Evolutionary conservation across 768 basidiomycete genomes (phyloP).

Genomic region (Flagelloscypha sp.): DNA sequence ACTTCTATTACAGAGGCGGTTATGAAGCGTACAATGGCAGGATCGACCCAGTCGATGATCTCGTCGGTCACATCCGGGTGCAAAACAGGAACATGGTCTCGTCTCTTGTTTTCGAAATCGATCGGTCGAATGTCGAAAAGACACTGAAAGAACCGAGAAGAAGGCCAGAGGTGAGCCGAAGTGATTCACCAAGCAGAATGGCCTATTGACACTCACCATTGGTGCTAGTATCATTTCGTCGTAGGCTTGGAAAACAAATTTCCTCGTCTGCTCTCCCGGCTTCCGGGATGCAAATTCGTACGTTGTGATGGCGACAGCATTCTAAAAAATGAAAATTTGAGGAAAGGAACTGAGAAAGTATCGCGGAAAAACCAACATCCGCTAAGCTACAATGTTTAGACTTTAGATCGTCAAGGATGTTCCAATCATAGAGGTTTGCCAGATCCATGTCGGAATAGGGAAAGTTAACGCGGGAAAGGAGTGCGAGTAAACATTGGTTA

Average conservation of each 20-base stretch:
- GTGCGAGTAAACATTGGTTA: constrained; percentile 76
- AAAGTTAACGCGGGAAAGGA: constrained; percentile 74
- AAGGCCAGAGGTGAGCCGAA: constrained; percentile 1
- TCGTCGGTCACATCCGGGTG: constrained; percentile 67
- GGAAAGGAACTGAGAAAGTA: constrained; percentile 1
- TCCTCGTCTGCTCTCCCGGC: constrained; percentile 69
- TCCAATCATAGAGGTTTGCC: constrained; percentile 75
- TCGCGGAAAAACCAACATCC: constrained; percentile 58
- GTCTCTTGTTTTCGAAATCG: constrained; percentile 74
- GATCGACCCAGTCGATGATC: constrained; percentile 48
- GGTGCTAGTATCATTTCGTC: constrained; percentile 94
- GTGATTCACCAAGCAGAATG: background rate
- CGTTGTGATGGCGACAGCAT: constrained; percentile 80
- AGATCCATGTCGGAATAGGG: constrained; percentile 84
- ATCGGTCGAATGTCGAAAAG: constrained; percentile 91
- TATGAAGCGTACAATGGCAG: constrained; percentile 34
- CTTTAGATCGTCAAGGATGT: constrained; percentile 88
- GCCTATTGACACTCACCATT: constrained; percentile 49
- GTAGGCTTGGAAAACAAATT: constrained; percentile 85
- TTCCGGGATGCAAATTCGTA: constrained; percentile 85
- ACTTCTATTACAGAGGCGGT: too few species aligned
- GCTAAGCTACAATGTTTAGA: constrained; percentile 73
- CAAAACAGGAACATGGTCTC: constrained; percentile 38
- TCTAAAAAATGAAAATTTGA: constrained; percentile 33
- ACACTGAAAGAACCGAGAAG: constrained; percentile 39